Base-by-base conservation (phyloP, 768 basidiomycete genomes). In the Sarcodon sp. region DNA sequence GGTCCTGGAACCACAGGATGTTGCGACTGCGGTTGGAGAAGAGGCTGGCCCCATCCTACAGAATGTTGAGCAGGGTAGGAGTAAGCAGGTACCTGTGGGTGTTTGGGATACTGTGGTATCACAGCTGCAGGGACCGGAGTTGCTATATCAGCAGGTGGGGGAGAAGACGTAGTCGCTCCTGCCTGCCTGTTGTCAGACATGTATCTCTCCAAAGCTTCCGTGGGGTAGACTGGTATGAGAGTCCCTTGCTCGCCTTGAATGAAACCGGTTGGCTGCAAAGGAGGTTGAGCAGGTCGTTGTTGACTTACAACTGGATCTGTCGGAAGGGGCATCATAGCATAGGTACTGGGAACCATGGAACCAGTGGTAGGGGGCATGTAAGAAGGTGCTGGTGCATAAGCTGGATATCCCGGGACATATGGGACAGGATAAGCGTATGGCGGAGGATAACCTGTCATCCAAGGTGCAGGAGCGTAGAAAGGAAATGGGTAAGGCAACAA, bases 171-270 rank as follows among this genome's bases (percentile, higher is more conserved):
- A 13, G 8, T 41, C 15, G 16, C 16, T 27, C 16, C 7, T 41
- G 15, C 39, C 27, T 7, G 39, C 16, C 39, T 27, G 13, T 41
- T 27, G 27, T 41, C 39, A 41, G 39, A 41, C 16, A 16, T 16
- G n/a, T 41, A 41, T 15, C 11, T 13, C 15, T 27, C 27, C 7
- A 16, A 27, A 16, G 15, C 39, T 8, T 15, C 27, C 39, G 39
- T 27, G 13, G 47, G 47, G 50, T 87, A 86, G 33, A 84, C 72
- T 18, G 84, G 73, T 37, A 84, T 74, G 31, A 86, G 67, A n/a
- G 76, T 76, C 4, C 84, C 82, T 45, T 81, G 79, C 48, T 83
- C 80, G 47, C 79, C 77, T 51, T 84, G 81, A 47, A 83, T 75
- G 56, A 85, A 87, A 1, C 81, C 80, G 0, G 77, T 75, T 1